These are phyloP conservation scores for Beauveria australis DNA, from an alignment of 2,329 filamentous ascomycete genomes.

Conservation along the genomic window DNA sequence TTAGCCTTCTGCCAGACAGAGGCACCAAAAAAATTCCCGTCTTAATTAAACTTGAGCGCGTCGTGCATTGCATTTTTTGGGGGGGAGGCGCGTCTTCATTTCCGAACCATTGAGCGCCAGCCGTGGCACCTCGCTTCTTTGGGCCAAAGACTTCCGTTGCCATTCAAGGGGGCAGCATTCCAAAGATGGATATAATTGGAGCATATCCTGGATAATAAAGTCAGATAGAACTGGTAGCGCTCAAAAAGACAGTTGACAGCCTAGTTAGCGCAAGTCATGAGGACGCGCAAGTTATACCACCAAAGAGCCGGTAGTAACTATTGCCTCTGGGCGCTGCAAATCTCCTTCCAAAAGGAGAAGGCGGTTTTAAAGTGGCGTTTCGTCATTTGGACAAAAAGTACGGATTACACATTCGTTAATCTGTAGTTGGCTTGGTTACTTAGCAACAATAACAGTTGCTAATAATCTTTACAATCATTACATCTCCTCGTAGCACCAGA, in stretches of 20 bases:
- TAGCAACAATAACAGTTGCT: no score
- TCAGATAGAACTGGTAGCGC: not conserved
- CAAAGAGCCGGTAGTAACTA: not conserved
- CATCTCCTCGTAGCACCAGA: no score
- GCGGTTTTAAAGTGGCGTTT: not conserved
- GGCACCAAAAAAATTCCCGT: not conserved
- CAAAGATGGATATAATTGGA: not conserved
- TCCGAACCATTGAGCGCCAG: not conserved
- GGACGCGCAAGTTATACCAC: not conserved
- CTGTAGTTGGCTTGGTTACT: no score
- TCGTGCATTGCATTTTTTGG: not conserved
- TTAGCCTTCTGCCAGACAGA: no score
- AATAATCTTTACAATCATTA: no score
- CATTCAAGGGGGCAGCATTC: not conserved
- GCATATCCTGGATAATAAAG: no score
- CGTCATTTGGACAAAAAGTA: not conserved
- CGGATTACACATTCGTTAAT: no score
- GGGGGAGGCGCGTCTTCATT: slow-evolving; percentile 1
- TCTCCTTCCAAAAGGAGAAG: not conserved
- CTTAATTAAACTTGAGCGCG: slow-evolving; percentile 2
- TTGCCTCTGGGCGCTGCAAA: not conserved
- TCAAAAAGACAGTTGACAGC: not conserved
- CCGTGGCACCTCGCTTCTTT: not conserved
- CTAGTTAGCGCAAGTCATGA: not conserved
- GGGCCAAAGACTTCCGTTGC: not conserved